Conservation (phyloP, 768 basidiomycete species). For the Strobilomyces echinocephalus region DNA sequence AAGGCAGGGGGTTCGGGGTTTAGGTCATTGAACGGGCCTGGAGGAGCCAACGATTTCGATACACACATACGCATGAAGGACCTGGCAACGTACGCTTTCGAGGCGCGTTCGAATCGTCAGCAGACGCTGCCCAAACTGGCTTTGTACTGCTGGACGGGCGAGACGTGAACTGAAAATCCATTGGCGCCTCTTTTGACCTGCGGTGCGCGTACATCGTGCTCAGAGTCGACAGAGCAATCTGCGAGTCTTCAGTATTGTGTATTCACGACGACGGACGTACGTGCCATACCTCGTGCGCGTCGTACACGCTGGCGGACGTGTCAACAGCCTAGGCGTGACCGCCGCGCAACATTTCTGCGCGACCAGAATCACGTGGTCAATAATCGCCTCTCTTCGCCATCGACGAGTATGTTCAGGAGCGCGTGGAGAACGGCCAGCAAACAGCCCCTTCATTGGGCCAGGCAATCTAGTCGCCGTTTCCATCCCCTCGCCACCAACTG, state of each 20-base stretch:
- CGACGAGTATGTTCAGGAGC: slow-evolving; percentile 26
- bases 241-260: not conserved
- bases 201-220: slow-evolving; percentile 23
- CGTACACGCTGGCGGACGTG: not conserved
- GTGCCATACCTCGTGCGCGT: slow-evolving; percentile 16
- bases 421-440: slow-evolving; percentile 23
- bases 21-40: slow-evolving; percentile 45
- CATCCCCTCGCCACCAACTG: slow-evolving; percentile 50
- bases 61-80: slow-evolving; percentile 11
- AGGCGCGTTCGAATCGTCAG: slow-evolving; percentile 49
- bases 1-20: slow-evolving; percentile 32
- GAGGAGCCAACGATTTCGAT: slow-evolving; percentile 27
- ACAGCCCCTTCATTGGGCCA: slow-evolving; percentile 10
- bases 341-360: slow-evolving; percentile 8
- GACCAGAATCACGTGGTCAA: slow-evolving; percentile 25
- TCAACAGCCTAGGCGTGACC: slow-evolving; percentile 10
- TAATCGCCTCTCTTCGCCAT: slow-evolving; percentile 5
- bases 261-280: not conserved
- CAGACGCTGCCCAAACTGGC: slow-evolving; percentile 51
- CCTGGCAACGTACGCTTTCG: slow-evolving; percentile 62
- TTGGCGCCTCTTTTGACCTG: slow-evolving; percentile 76
- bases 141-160: slow-evolving; percentile 47
- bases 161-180: slow-evolving; percentile 86
- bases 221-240: not conserved
- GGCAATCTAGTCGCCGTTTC: slow-evolving; percentile 38